These are phyloP conservation scores for Leccinum obscurum DNA, from an alignment of 768 basidiomycete genomes.

Conservation along the genomic window DNA sequence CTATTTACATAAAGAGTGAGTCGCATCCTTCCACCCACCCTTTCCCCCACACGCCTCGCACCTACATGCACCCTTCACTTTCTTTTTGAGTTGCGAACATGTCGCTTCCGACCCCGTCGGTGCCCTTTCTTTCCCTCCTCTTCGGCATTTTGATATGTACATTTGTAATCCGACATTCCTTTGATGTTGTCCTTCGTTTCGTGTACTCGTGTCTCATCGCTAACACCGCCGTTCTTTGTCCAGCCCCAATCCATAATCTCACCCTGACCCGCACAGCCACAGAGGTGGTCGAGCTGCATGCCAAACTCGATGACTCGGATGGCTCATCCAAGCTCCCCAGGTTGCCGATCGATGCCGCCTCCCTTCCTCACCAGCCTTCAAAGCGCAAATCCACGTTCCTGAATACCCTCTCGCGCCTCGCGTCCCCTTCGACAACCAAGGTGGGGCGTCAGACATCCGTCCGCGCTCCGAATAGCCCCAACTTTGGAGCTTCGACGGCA, in stretches of 20 bases:
- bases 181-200: conserved; percentile 19
- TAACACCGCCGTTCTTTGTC: conserved; percentile 30
- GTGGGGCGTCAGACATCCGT: conserved; percentile 42
- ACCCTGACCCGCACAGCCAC: conserved; percentile 77
- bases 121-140: conserved; percentile 19
- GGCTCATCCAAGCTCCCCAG: conserved; percentile 57
- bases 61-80: conserved; percentile 18
- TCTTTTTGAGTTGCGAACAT: conserved; percentile 24
- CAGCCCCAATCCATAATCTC: conserved; percentile 88
- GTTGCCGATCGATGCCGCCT: conserved; percentile 58
- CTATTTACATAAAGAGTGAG: conserved; percentile 90
- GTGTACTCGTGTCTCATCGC: conserved; percentile 20
- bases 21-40: conserved; percentile 25
- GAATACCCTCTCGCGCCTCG: conserved; percentile 81
- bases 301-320: conserved; percentile 69
- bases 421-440: conserved; percentile 66
- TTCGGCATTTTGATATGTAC: conserved; percentile 14
- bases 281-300: conserved; percentile 81
- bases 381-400: conserved; percentile 86
- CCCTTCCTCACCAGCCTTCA: conserved; percentile 47
- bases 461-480: conserved; percentile 32
- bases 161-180: conserved; percentile 16
- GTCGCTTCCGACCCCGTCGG: conserved; percentile 30
- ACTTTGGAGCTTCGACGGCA: conserved; percentile 34
- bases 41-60: conserved; percentile 18